Conservation (phyloP, 2,329 filamentous ascomycete species). For the Fusarium chlamydosporum region DNA sequence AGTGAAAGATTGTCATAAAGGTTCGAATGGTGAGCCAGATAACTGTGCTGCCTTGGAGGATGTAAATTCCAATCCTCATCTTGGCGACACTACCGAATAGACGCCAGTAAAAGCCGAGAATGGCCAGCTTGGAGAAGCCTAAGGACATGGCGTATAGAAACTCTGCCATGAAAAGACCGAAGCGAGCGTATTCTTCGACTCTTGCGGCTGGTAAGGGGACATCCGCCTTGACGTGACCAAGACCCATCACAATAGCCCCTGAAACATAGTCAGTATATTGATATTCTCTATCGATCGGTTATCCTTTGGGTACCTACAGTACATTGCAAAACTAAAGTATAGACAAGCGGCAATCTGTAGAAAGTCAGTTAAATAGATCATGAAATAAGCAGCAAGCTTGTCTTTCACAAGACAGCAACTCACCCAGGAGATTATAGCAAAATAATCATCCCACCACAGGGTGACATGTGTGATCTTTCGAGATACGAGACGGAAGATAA, state of each 20-base stretch:
- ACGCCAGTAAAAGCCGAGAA: slow-evolving; percentile 39
- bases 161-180: slow-evolving; percentile 37
- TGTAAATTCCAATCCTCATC: slow-evolving; percentile 33
- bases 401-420: background rate
- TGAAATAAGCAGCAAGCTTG: background rate
- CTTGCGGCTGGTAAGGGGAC: slow-evolving; percentile 13
- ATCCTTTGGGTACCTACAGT: slow-evolving; percentile 22
- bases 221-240: slow-evolving; percentile 28
- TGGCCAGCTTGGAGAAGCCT: slow-evolving; percentile 38
- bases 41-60: slow-evolving; percentile 32
- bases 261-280: slow-evolving; percentile 5
- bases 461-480: slow-evolving; percentile 30
- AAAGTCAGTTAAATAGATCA: background rate
- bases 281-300: background rate
- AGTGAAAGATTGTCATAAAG: slow-evolving; percentile 42
- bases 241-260: slow-evolving; percentile 33
- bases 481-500: slow-evolving; percentile 29
- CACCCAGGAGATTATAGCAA: slow-evolving; percentile 32
- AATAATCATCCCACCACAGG: slow-evolving; percentile 38
- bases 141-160: slow-evolving; percentile 34
- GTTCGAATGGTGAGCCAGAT: slow-evolving; percentile 42
- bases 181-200: slow-evolving; percentile 35
- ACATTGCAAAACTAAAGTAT: slow-evolving; percentile 34
- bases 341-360: slow-evolving; percentile 21
- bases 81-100: slow-evolving; percentile 35